Base-by-base conservation (phyloP, 495 filamentous ascomycete genomes). In the Astrothelium subdiscretum region DNA sequence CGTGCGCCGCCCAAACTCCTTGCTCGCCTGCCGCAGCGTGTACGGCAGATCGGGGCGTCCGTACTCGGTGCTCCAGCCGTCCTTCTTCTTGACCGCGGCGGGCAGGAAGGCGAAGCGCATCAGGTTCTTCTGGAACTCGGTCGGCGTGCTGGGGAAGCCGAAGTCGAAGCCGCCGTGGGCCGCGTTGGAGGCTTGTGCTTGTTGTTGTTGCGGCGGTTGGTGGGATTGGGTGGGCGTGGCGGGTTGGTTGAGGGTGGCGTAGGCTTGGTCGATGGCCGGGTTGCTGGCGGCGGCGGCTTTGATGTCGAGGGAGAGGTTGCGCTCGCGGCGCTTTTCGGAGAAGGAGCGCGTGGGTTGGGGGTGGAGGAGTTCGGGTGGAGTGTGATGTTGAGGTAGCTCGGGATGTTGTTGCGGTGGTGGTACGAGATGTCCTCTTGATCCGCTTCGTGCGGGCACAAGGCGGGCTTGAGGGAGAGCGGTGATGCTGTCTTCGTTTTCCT, bases 1-100 rank as follows among this genome's bases (percentile, higher is more conserved):
- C 0, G 92, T 91, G 60, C 92, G 77, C 59, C 87, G 77, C 6
- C 92, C 92, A 58, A 63, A 88, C 35, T 82, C 86, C 43, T 86
- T 81, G 0, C 90, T 89, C 79, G 88, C 86, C 60, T 90, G 84
- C 59, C 81, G 83, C 35, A 97, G 79, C 81, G 95, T 90, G 70
- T 87, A 87, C 1, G 88, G 84, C 31, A 97, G 80, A 64, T 95
- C 85, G 0, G 92, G 92, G 0, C 94, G 85, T n/a, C 89, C 90
- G 73, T 96, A 97, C 72, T 97, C 92, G 4, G 92, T 89, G 61
- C 82, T 85, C 88, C 91, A 96, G 32, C 88, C 89, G 63, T 88
- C 87, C 66, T 89, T 85, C 67, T 82, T 85, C 71, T 87, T 82
- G 58, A 81, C 76, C 18, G 83, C 73, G 1, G 78, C 73, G 0